Percentiles rank a stretch among this genome's conserved stretches.
Evolutionary conservation across 2,329 filamentous ascomycete species (phyloP).

Genomic region (Trichocomaceae sp.): DNA sequence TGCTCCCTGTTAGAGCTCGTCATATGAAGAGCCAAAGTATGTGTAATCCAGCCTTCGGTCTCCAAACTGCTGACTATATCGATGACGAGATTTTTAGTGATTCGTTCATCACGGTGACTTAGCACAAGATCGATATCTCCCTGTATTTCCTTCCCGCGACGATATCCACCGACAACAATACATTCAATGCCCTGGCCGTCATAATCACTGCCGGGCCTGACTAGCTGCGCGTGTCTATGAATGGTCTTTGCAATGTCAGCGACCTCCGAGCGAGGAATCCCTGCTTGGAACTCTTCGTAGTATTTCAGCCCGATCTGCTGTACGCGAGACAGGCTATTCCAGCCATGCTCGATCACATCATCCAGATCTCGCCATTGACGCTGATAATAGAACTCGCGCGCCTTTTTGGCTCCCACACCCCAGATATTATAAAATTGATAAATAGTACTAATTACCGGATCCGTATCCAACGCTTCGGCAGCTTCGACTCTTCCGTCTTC

Average conservation of each 20-base stretch:
- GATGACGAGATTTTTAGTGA: conserved; percentile 64
- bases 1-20: conserved; percentile 69
- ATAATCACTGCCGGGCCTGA: conserved; percentile 45
- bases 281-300: conserved; percentile 73
- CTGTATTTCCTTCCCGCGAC: conserved; percentile 64
- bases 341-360: conserved; percentile 77
- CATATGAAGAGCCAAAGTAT: conserved; percentile 66
- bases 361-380: conserved; percentile 76
- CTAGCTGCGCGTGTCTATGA: conserved; percentile 57
- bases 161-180: conserved; percentile 71
- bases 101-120: conserved; percentile 64
- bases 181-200: conserved; percentile 46
- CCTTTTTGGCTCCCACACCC: conserved; percentile 81
- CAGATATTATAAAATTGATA: conserved; percentile 75
- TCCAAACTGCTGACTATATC: conserved; percentile 68
- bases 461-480: conserved; percentile 55
- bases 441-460: conserved; percentile 59
- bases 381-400: conserved; percentile 70
- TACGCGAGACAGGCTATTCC: conserved; percentile 65
- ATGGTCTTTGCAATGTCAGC: conserved; percentile 61
- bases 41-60: conserved; percentile 64
- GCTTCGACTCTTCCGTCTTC: conserved; percentile 55
- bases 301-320: conserved; percentile 94
- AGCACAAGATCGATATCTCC: conserved; percentile 85
- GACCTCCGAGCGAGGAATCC: conserved; percentile 67